These are phyloP conservation scores for Dalechampia spathulata DNA, from an alignment of 441 rosid genomes.

Conservation along the genomic window DNA sequence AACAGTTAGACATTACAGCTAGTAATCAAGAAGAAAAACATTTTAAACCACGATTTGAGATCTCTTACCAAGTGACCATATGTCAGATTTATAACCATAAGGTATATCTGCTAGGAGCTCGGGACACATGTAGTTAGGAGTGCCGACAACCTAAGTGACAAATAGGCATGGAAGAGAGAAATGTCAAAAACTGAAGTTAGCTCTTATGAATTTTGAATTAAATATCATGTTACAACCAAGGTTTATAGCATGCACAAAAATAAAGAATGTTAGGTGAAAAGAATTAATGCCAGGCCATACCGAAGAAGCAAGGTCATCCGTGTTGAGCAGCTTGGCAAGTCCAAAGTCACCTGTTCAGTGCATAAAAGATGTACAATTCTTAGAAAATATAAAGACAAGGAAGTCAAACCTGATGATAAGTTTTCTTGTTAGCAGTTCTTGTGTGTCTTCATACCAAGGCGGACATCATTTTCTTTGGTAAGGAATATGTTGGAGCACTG, in stretches of 20 bases:
- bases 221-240: not conserved
- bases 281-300: slow-evolving; percentile 31
- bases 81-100: slow-evolving; percentile 91
- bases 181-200: not conserved
- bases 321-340: slow-evolving; percentile 77
- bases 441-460: slow-evolving; percentile 61
- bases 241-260: not conserved
- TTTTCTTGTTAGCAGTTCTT: slow-evolving; percentile 15
- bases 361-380: slow-evolving; percentile 13
- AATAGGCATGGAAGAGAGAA: slow-evolving; percentile 1
- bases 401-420: slow-evolving; percentile 17
- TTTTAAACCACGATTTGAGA: slow-evolving; percentile 9
- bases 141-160: slow-evolving; percentile 63
- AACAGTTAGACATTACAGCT: slow-evolving; percentile 22
- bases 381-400: slow-evolving; percentile 16
- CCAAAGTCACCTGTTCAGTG: slow-evolving; percentile 83
- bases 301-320: slow-evolving; percentile 79
- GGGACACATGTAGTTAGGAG: slow-evolving; percentile 91
- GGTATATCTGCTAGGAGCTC: slow-evolving; percentile 85
- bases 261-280: not conserved
- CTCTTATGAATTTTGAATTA: slow-evolving; percentile 3
- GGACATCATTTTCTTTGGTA: slow-evolving; percentile 65
- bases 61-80: slow-evolving; percentile 91
- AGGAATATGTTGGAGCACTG: slow-evolving; percentile 98
- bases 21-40: not conserved